Evolutionary conservation across 2,329 filamentous ascomycete species (phyloP), one percentile per base, ranked within the genome.

Genomic region (Xylaria sp.): DNA sequence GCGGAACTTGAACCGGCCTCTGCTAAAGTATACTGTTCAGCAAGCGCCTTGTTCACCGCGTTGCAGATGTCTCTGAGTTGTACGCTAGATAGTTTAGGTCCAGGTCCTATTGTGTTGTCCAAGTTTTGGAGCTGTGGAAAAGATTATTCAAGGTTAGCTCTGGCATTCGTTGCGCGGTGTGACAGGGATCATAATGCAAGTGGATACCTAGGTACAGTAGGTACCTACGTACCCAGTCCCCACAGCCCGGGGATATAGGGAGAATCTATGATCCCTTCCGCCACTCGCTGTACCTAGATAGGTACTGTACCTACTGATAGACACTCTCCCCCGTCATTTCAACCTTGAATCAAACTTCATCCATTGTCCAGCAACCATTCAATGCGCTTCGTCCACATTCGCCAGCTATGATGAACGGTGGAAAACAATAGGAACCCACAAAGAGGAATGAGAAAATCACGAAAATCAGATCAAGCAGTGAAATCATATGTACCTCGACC

Each of bases 101-200:
- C 12, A 12, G 55, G 65, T 44, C 61, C 65, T 4, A n/a, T 13
- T 32, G 35, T 8, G 25, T 60, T 5, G 57, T 69, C 58, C 32
- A 69, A 21, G n/a, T 66, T 60, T 5, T 62, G 35, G 0, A 64
- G 40, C 66, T 71, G 69, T 63, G 63, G 32, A 71, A 44, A 68
- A 63, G 44, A 59, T 65, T 48, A 58, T 61, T n/a, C n/a, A n/a
- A n/a, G n/a, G n/a, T n/a, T 64, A 66, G 54, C 55, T 64, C 57
- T 48, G 42, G 40, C 25, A 50, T 54, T 63, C 44, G 48, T 54
- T 59, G 63, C 51, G 25, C 35, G 35, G 57, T 13, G 13, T 10
- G 54, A 57, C 63, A 66, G 35, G 59, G 44, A 3, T 23, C 44
- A 61, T 13, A 10, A 13, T 8, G 35, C n/a, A n/a, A n/a, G n/a